Percentiles rank a stretch among this genome's conserved stretches.
phyloP scores from a whole-genome alignment of 768 basidiomycete genomes.

The Tremella mesenterica region DNA sequence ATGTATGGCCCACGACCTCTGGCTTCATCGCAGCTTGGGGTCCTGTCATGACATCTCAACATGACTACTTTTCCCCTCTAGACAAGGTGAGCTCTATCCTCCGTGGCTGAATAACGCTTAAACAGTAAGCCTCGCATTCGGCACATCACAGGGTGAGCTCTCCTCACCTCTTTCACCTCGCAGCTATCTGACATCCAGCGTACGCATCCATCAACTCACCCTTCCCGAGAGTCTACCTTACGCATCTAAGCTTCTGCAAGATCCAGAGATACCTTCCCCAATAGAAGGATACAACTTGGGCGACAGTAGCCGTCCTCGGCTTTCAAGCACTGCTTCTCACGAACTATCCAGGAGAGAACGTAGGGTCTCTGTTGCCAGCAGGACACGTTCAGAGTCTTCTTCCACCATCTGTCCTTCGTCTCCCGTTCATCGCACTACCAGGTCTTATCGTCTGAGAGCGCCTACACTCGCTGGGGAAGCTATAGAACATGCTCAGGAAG shows the following conservation, averaged over 20 bases:
- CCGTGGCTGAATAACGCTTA: neutral
- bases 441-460: slow-evolving; percentile 20
- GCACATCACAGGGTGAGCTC: slow-evolving; percentile 34
- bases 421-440: neutral
- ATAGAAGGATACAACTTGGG: slow-evolving; percentile 7
- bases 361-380: neutral
- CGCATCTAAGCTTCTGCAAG: slow-evolving; percentile 22
- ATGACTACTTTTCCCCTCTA: neutral
- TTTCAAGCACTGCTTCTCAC: slow-evolving; percentile 4
- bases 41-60: no score
- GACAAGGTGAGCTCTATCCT: neutral
- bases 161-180: neutral
- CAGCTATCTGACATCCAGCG: slow-evolving; percentile 11
- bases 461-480: slow-evolving; percentile 36
- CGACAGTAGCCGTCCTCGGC: neutral
- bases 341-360: neutral
- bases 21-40: no score
- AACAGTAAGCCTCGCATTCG: slow-evolving; percentile 25
- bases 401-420: neutral
- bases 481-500: slow-evolving; percentile 18
- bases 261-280: neutral
- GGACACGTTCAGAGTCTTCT: neutral
- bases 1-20: no score
- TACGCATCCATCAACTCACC: slow-evolving; percentile 36
- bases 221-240: slow-evolving; percentile 20